Base-by-base conservation (phyloP, 2,329 filamentous ascomycete species). In the Aspergillus persii region DNA sequence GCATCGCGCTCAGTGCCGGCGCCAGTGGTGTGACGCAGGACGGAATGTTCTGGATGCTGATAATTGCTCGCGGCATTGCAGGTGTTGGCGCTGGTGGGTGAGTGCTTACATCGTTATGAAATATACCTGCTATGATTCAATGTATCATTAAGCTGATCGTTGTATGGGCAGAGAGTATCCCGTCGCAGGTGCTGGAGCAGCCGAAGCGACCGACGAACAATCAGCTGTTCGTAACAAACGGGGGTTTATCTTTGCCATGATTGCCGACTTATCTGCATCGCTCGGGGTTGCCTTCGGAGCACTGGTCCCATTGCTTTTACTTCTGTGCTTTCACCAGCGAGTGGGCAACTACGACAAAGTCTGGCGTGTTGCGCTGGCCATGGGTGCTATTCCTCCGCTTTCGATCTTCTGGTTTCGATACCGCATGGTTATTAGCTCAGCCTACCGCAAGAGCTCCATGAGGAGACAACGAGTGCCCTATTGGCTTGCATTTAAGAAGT, bases 181-280 rank as follows among this genome's bases (percentile, higher is more conserved):
- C 2, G 82, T 83, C 3, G 81, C 78, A 2, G 81, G 80, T 47
- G 80, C 83, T 1, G 66, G 64, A 53, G 68, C 67, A 15, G 76
- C 79, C 11, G 84, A 86, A 66, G 80, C 83, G 0, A 80, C 83
- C 1, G 82, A 86, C 60, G 83, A 85, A 64, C 76, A 71, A 51
- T 69, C 65, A 7, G 65, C 69, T 12, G 74, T 78, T 53, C 77
- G 81, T 41, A 81, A 80, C 59, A 75, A 75, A 39, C 74, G 82
- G 41, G 83, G 84, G 3, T 83, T 84, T 69, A 80, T 85, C 67
- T 84, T 86, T 58, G 82, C 82, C n/a, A 78, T 85, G 74, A 75
- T 84, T 11, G 77, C 79, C 1, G 80, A 84, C 63, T 69, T 85
- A 5, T 80, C 83, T 0, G 74, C 78, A 1, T 79, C 78, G 1